phyloP scores from a whole-genome alignment of 441 rosid species.

The Gossypium davidsonii region DNA sequence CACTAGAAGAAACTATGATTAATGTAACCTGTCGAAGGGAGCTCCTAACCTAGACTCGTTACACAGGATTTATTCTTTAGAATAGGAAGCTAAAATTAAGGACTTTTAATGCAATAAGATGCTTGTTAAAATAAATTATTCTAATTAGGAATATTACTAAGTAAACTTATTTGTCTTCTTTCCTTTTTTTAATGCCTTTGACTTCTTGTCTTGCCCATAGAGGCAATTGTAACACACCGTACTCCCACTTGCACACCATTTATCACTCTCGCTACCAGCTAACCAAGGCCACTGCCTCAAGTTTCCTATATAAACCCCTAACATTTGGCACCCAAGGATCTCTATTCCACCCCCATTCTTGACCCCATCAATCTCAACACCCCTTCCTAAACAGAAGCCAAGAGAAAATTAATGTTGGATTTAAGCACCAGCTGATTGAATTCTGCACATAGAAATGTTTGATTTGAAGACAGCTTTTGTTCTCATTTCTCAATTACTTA shows the following conservation, averaged over 20 bases:
- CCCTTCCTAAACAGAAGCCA: neutral
- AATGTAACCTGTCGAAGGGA: neutral
- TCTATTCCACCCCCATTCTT: neutral
- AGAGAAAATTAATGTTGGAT: neutral
- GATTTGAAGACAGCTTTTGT: neutral
- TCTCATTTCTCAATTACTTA: neutral
- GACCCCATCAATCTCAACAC: neutral
- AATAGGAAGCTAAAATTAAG: neutral
- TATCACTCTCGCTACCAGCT: neutral
- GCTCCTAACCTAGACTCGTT: neutral
- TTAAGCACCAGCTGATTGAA: neutral
- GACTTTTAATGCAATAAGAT: neutral
- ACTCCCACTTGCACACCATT: neutral
- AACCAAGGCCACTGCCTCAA: neutral
- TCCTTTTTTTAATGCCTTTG: neutral
- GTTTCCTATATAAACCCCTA: neutral
- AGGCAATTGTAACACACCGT: neutral
- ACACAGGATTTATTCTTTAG: neutral
- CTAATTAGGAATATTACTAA: neutral
- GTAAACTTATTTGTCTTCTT: neutral
- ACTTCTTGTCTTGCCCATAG: neutral
- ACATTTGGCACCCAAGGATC: neutral
- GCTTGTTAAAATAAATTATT: neutral
- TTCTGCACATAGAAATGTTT: slow-evolving; percentile 4
- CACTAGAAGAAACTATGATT: neutral